Evolutionary conservation across 140 eudicot species (phyloP).

Genomic region (Senecio squalidus): DNA sequence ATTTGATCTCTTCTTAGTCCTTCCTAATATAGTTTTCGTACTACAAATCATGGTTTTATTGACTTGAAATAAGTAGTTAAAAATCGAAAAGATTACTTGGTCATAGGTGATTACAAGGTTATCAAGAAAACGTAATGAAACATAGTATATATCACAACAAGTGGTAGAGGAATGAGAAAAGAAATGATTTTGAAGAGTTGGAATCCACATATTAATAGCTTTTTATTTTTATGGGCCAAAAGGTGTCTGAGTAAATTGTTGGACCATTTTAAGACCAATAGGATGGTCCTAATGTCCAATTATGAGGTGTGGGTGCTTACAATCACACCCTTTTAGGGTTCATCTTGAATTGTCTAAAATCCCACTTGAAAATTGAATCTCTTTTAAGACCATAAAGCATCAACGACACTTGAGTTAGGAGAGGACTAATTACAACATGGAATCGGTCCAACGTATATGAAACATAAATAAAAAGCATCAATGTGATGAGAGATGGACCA

Average conservation of each 20-base stretch:
- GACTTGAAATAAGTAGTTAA: too few relatives aligned
- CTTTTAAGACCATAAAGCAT: constrained; percentile 1
- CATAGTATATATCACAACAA: too few relatives aligned
- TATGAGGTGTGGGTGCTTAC: constrained; percentile 4
- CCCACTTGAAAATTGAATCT: constrained; percentile 13
- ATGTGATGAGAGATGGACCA: neutral
- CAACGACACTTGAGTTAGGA: neutral
- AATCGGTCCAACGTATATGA: neutral
- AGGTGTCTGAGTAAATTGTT: constrained; percentile 5
- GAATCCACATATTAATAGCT: constrained; percentile 13
- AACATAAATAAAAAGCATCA: neutral
- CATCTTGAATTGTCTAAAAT: constrained; percentile 8
- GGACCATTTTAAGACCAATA: constrained; percentile 22
- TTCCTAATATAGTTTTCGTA: too few relatives aligned
- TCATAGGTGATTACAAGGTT: too few relatives aligned
- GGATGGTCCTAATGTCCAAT: constrained; percentile 17
- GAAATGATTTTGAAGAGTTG: constrained; percentile 13
- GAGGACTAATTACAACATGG: neutral
- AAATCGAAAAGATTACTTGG: too few relatives aligned
- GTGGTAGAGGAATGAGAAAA: constrained; percentile 18
- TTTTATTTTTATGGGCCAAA: constrained; percentile 17
- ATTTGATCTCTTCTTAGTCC: too few relatives aligned
- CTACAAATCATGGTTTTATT: too few relatives aligned
- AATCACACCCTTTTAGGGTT: constrained; percentile 6
- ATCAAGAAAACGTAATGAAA: too few relatives aligned